A percentile compares a stretch with the other conserved stretches of the same genome.
Conservation (phyloP, 345 rosid species). For the Brassica rapa region DNA sequence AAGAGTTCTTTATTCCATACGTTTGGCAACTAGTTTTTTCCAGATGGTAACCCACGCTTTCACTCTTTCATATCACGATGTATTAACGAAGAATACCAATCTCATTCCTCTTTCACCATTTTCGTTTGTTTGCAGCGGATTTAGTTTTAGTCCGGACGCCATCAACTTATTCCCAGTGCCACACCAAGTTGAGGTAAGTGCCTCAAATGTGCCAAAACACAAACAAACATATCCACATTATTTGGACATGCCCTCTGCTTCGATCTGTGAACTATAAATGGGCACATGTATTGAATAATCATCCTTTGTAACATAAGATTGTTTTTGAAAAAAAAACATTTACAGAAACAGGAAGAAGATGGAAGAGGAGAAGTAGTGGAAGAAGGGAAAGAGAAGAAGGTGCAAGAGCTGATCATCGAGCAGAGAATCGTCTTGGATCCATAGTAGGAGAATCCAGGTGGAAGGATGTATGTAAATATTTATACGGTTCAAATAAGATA, state of each 20-base stretch:
- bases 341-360: constrained; percentile 35
- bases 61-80: neutral
- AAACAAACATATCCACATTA: neutral
- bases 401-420: constrained; percentile 35
- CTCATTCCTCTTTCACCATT: neutral
- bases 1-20: constrained; percentile 95
- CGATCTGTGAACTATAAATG: neutral
- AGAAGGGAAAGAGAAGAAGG: constrained; percentile 37
- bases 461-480: neutral
- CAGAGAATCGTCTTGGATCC: constrained; percentile 40
- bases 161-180: constrained; percentile 76
- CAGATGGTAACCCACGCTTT: constrained; percentile 50
- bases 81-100: neutral
- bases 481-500: neutral
- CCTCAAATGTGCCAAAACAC: neutral
- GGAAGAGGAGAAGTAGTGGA: constrained; percentile 32
- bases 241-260: neutral
- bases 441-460: neutral
- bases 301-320: neutral
- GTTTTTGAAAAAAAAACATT: too few species aligned
- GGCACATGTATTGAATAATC: neutral
- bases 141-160: constrained; percentile 65
- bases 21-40: constrained; percentile 82
- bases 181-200: constrained; percentile 60
- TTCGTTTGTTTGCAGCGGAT: constrained; percentile 50